Evolutionary conservation across 2,329 filamentous ascomycete genomes (phyloP), one percentile per base, ranked within the genome.

Genomic region (Trichoderma atrobrunneum): DNA sequence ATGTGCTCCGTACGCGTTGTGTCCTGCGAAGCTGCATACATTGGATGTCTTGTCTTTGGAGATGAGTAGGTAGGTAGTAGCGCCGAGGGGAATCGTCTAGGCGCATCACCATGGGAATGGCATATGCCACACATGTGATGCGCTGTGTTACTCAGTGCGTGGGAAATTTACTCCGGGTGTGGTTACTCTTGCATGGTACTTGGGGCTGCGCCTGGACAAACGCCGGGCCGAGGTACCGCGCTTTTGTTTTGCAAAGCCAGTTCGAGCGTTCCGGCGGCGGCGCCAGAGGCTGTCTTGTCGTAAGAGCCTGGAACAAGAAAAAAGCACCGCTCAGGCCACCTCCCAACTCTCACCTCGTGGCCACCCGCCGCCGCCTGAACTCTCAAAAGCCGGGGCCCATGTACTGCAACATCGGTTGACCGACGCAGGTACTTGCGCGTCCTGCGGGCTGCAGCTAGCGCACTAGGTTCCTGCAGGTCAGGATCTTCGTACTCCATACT

Each of bases 401-500:
- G 36, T 34, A 30, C 32, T 56, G 36, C 24, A 70, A 69, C 66
- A 43, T 59, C 28, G 43, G 67, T 3, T 12, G 24, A 12, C 26
- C 18, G 67, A 61, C 36, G 67, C 67, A 70, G 67, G 67, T 68
- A 68, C 65, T 48, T 68, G 65, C 26, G 34, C 34, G 21, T 24
- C 28, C 65, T 26, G 65, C 65, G 5, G 65, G 34, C 7, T 48
- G 65, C 65, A 68, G 28, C n/a, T 32, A 34, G 54, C n/a, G 34
- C 54, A 21, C 54, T 68, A 60, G 54, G 65, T 68, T 48, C 24
- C 65, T 68, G 65, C 65, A 68, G 54, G 54, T 36, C 8, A 68
- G 43, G 51, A 60, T 60, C 65, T n/a, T 43, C 65, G 65, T 68
- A 68, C 65, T 60, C 65, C 65, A 68, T 68, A 68, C 65, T 32